Base-by-base conservation (phyloP, 192 early-diverging fungal species). In the Umbelopsis isabellina region DNA sequence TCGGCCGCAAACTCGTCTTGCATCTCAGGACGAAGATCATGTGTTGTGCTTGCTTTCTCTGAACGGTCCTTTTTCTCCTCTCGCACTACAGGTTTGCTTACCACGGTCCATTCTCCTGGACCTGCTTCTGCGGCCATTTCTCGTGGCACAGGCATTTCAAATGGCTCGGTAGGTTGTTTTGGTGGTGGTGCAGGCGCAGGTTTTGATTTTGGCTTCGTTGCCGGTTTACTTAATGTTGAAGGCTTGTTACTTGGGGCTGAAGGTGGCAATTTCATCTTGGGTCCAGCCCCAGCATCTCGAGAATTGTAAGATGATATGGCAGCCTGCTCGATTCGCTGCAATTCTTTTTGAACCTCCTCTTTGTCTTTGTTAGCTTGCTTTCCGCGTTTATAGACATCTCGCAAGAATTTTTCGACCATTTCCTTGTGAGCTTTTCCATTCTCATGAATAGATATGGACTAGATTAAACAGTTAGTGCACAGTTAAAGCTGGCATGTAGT, bases 361-460 rank as follows among this genome's bases (percentile, higher is more conserved):
- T 84, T 84, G 23, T 85, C 83, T 10, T 84, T 75, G 7, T 77
- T 71, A 47, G 80, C 83, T 55, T 87, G 81, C 46, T 86, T 79
- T 27, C 80, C 78, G 7, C 74, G 71, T 66, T 88, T 88, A 49
- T 87, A 82, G 30, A 91, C 83, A 51, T 90, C 82, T 22, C 90
- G 86, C 47, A 96, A 65, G 70, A 91, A 93, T 41, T 82, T 81
- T 71, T 91, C 90, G 2, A 93, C 88, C 74, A 90, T 91, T n/a
- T 92, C 90, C 75, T 92, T 94, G 82, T 96, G 94, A 47, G 91
- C 90, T 46, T 79, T 82, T 15, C 92, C 94, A 20, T 69, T 82
- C 61, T 96, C 94, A 69, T 96, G 94, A 49, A 88, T 85, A 45
- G 68, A 66, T 13, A 89, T 85, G 35, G 85, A 87, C 88, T 88